Percentiles rank a stretch among this genome's conserved stretches.
Conservation (phyloP, 495 filamentous ascomycete genomes). For the Lasiosphaeria hispida region DNA sequence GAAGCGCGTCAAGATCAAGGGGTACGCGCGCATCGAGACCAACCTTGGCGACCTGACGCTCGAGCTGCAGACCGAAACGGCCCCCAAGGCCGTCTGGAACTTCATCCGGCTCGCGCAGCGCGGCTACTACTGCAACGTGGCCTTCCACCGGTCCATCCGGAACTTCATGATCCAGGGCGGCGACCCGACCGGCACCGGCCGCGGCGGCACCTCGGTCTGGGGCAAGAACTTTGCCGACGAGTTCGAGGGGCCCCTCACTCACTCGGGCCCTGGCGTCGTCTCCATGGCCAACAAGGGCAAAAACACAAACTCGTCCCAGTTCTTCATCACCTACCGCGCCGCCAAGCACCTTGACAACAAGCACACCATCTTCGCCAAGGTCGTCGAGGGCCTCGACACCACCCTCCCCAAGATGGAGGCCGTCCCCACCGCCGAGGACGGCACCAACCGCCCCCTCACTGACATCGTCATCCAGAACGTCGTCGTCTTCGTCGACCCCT, state of each 20-base stretch:
- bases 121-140: slow-evolving; percentile 80
- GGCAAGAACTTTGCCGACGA: slow-evolving; percentile 90
- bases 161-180: slow-evolving; percentile 99
- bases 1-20: slow-evolving; percentile 79
- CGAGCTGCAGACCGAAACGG: slow-evolving; percentile 85
- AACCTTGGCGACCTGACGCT: slow-evolving; percentile 79
- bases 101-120: slow-evolving; percentile 84
- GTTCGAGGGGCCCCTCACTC: slow-evolving; percentile 80
- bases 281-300: slow-evolving; percentile 99
- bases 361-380: slow-evolving; percentile 89
- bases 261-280: slow-evolving; percentile 74
- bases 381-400: slow-evolving; percentile 73
- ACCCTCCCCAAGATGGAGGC: slow-evolving; percentile 67
- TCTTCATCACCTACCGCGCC: slow-evolving; percentile 88
- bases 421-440: slow-evolving; percentile 62
- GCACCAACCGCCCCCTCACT: slow-evolving; percentile 67
- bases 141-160: slow-evolving; percentile 88
- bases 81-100: slow-evolving; percentile 94
- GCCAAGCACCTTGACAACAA: slow-evolving; percentile 85
- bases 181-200: slow-evolving; percentile 86
- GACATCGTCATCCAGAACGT: slow-evolving; percentile 78
- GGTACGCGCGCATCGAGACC: slow-evolving; percentile 86
- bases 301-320: slow-evolving; percentile 92
- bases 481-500: slow-evolving; percentile 88
- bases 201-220: slow-evolving; percentile 86